Base-by-base conservation (phyloP, 176 grass and related monocot genomes). In the Phragmites australis region DNA sequence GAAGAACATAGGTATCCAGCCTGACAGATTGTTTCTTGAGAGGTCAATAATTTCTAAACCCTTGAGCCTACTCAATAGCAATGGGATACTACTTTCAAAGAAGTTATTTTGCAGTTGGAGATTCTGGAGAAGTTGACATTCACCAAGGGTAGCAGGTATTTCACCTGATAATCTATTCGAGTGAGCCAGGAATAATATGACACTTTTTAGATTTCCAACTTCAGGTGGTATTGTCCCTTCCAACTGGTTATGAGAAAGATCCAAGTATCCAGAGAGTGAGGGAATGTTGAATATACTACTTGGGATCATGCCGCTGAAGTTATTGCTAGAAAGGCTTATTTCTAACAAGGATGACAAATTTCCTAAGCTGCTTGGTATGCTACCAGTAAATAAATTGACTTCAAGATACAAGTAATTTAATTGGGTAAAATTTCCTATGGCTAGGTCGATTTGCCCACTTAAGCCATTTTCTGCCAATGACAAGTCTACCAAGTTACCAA, bases 41-140 rank as follows among this genome's bases (percentile, higher is more conserved):
- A 90, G 52, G 44, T 86, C 72, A 23, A 90, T 49, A 12, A n/a
- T 59, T 44, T 76, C n/a, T 3, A 86, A 48, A 27, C 26, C 15
- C 1, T 9, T 78, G 1, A 90, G 32, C 13, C 15, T 11, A 16
- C 18, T 49, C 47, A 90, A 41, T 0, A 5, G 2, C 2, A 2
- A 2, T 3, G 88, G 88, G 22, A 90, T 47, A 21, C 2, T 17
- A 15, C 75, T 84, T 14, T 31, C 17, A 15, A 93, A 75, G 1
- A 53, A 30, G 39, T 93, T 93, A 6, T 45, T 81, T 76, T 93
- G 65, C 16, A 89, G 56, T 5, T 69, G 15, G 5, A 93, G 39
- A 52, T 72, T 50, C 5, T 79, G 29, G 53, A 93, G 46, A 32
- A 83, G 21, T 21, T 70, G 52, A 25, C 87, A 93, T 34, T 91